phyloP scores from a whole-genome alignment of 129 eudicot genomes.

The Heracleum sosnowskyi region DNA sequence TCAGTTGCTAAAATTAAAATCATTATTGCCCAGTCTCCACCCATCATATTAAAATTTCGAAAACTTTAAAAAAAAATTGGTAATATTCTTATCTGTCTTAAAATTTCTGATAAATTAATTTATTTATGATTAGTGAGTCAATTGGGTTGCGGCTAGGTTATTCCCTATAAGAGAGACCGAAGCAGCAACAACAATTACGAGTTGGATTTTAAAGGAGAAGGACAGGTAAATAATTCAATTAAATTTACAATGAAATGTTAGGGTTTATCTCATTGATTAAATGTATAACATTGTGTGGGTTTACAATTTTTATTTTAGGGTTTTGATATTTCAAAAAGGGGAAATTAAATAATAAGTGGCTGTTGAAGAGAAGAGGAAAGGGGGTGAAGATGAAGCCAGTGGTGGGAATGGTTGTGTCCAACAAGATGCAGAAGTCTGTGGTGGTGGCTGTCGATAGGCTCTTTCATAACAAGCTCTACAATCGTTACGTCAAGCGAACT shows the following conservation, averaged over 20 bases:
- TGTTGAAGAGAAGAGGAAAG: background rate
- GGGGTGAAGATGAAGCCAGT: conserved; percentile 69
- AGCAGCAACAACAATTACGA: background rate
- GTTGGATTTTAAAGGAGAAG: too few species aligned
- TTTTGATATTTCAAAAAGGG: background rate
- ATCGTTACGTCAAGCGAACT: conserved; percentile 83
- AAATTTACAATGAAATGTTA: too few species aligned
- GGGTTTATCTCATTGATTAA: too few species aligned
- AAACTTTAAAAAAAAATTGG: too few species aligned
- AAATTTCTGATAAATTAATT: too few species aligned
- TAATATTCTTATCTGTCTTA: too few species aligned
- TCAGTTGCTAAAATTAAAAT: too few species aligned
- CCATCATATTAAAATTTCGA: too few species aligned
- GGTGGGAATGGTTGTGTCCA: conserved; percentile 83
- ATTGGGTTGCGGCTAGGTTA: background rate
- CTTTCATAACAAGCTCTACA: conserved; percentile 72
- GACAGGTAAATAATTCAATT: background rate
- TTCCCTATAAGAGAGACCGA: background rate
- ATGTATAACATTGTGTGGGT: background rate
- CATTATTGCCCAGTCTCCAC: too few species aligned
- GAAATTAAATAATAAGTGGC: background rate
- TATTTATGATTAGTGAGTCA: too few species aligned
- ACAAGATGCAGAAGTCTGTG: conserved; percentile 96
- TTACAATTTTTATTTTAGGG: background rate
- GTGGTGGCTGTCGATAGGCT: conserved; percentile 92